Conservation (phyloP, 352 stramenopile species). For the Elongisporangium senticosum region DNA sequence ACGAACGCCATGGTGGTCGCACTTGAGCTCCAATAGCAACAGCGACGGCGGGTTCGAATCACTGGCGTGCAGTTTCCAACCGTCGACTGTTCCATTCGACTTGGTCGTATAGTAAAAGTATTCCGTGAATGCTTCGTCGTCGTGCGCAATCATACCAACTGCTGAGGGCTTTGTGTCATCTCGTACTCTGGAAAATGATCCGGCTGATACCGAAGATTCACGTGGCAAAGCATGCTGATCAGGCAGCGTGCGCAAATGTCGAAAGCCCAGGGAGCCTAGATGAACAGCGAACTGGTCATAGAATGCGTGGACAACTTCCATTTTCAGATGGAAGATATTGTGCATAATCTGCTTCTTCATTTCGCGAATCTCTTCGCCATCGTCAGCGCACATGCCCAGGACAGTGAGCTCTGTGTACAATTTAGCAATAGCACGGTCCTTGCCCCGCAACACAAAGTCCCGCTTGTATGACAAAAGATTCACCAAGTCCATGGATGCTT, state of each 20-base stretch:
- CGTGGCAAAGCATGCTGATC: conserved; percentile 7
- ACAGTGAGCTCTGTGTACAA: conserved; percentile 77
- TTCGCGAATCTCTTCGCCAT: conserved; percentile 47
- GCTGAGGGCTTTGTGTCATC: not conserved
- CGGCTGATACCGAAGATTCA: conserved; percentile 4
- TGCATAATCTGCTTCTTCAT: conserved; percentile 74
- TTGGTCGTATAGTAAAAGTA: conserved; percentile 53
- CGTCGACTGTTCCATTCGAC: conserved; percentile 22
- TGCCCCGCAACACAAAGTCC: conserved; percentile 73
- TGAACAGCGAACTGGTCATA: conserved; percentile 62
- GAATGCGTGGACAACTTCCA: conserved; percentile 69
- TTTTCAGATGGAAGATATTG: conserved; percentile 57
- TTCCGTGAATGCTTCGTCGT: conserved; percentile 53
- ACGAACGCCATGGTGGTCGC: conserved; percentile 62
- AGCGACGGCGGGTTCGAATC: conserved; percentile 19
- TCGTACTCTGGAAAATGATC: not conserved
- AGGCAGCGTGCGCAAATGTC: conserved; percentile 39
- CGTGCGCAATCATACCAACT: conserved; percentile 1
- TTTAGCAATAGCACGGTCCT: conserved; percentile 66
- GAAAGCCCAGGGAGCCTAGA: conserved; percentile 61
- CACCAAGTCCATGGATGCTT: conserved; percentile 80
- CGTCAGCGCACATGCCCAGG: conserved; percentile 53
- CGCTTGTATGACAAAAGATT: conserved; percentile 85
- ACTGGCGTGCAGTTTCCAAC: conserved; percentile 11
- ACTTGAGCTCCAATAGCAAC: conserved; percentile 67